phyloP scores from a whole-genome alignment of 495 filamentous ascomycete genomes.

The Penicillium fimorum region DNA sequence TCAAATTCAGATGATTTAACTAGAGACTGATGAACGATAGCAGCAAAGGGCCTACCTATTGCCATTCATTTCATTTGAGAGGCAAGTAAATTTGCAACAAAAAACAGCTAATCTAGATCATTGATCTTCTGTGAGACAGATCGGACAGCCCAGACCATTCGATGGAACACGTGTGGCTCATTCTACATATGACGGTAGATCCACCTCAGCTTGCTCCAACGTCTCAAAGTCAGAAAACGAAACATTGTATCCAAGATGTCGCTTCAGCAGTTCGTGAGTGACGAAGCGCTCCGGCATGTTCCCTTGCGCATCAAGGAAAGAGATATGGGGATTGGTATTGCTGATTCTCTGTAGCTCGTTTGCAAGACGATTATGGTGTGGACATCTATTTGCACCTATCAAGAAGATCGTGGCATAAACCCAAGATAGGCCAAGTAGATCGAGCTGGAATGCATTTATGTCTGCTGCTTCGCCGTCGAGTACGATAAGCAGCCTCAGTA shows the following conservation, averaged over 20 bases:
- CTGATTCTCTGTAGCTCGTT: constrained; percentile 48
- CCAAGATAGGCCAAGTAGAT: constrained; percentile 46
- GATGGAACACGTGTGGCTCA: too few relatives aligned
- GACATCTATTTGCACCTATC: constrained; percentile 49
- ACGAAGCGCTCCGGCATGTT: constrained; percentile 47
- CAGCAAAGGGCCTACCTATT: too few relatives aligned
- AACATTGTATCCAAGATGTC: constrained; percentile 47
- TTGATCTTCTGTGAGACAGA: too few relatives aligned
- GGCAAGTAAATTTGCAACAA: too few relatives aligned
- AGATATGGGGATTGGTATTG: constrained; percentile 47
- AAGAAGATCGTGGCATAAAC: constrained; percentile 50
- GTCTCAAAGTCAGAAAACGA: constrained; percentile 44
- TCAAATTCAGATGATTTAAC: too few relatives aligned
- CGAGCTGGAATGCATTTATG: constrained; percentile 52
- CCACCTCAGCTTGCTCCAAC: constrained; percentile 15
- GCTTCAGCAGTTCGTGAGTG: constrained; percentile 48
- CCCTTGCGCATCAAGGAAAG: constrained; percentile 50
- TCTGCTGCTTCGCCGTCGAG: constrained; percentile 48
- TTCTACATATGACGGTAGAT: background rate
- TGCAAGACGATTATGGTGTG: constrained; percentile 49
- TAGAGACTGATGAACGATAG: too few relatives aligned
- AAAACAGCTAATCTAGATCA: too few relatives aligned
- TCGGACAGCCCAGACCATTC: too few relatives aligned
- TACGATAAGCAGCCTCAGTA: constrained; percentile 42
- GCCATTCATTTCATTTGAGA: too few relatives aligned